These are phyloP conservation scores for Umbelopsis isabellina DNA, from an alignment of 192 early-diverging fungal species.

Conservation along the genomic window DNA sequence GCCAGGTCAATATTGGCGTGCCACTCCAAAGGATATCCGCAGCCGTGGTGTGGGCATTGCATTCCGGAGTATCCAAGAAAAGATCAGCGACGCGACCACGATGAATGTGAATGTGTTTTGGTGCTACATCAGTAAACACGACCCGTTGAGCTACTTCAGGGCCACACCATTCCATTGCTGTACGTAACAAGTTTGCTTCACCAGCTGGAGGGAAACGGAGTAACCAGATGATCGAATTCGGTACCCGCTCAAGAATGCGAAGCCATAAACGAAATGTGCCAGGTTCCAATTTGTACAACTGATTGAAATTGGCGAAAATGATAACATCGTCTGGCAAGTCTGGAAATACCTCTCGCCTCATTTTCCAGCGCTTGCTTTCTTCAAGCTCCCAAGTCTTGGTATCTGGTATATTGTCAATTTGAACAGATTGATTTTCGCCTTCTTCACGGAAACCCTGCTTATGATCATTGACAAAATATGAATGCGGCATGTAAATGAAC, in stretches of 20 bases:
- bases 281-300: conserved; percentile 95
- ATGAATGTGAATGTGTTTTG: conserved; percentile 89
- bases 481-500: conserved; percentile 90
- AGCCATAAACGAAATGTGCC: conserved; percentile 85
- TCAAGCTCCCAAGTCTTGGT: conserved; percentile 70
- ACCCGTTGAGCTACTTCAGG: conserved; percentile 77
- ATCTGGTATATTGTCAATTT: not conserved
- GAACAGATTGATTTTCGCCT: conserved; percentile 54
- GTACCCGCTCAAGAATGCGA: conserved; percentile 77
- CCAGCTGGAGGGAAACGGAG: conserved; percentile 90
- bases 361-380: conserved; percentile 77
- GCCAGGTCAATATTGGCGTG: conserved; percentile 90
- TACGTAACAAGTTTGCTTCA: conserved; percentile 70
- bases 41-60: conserved; percentile 96
- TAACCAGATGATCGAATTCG: conserved; percentile 87
- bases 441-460: conserved; percentile 88
- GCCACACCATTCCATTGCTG: conserved; percentile 77
- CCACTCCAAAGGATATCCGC: conserved; percentile 95
- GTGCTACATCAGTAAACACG: conserved; percentile 83
- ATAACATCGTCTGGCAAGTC: conserved; percentile 77
- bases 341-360: conserved; percentile 88
- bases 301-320: conserved; percentile 97
- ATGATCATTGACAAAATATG: conserved; percentile 96
- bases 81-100: conserved; percentile 90
- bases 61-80: conserved; percentile 94